Evolutionary conservation across 2,329 filamentous ascomycete genomes (phyloP), one percentile per base, ranked within the genome.

Genomic region (Dactylellina haptotyla): DNA sequence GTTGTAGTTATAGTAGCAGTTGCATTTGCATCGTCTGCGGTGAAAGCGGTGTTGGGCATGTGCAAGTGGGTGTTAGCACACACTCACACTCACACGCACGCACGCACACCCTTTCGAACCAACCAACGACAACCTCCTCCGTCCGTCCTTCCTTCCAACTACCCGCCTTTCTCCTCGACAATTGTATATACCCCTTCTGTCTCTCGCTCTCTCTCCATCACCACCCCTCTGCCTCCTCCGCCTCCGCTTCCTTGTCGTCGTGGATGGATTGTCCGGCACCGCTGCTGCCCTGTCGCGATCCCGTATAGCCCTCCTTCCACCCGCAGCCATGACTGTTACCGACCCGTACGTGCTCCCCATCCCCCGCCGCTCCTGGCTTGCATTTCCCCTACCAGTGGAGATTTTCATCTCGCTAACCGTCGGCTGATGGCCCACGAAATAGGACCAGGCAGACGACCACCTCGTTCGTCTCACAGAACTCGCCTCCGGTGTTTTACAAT

Each of bases 401-500:
- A 46, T 65, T 57, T 54, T 51, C 46, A 62, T 43, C 59, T 59
- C 58, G 69, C 69, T 73, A 66, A 73, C 61, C 61, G 30, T 69
- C 56, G 64, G 56, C 64, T 61, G 58, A 51, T 32, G 30, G 51
- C 51, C 23, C 2, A 28, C 25, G 39, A 34, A 59, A 54, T 56
- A 73, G 69, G 61, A 53, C 58, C 48, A 51, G 66, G 37, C 61
- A 32, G 46, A 65, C 61, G 61, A 66, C 58, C 61, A 65, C 50
- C 54, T 72, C 67, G 43, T 73, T 73, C 69, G 48, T 73, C 69
- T 66, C 69, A 30, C 69, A 65, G 56, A 72, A 37, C 5, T 45
- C 69, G 10, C 23, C 61, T 37, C 61, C 69, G 16, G 54, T 73
- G 28, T 73, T 66, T 41, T 73, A 73, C 48, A 63, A 73, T 45